A percentile compares a stretch with the other conserved stretches of the same genome.
These are phyloP conservation scores for Arthroderma sp. DNA, from an alignment of 2,329 filamentous ascomycete species.

Conservation along the genomic window DNA sequence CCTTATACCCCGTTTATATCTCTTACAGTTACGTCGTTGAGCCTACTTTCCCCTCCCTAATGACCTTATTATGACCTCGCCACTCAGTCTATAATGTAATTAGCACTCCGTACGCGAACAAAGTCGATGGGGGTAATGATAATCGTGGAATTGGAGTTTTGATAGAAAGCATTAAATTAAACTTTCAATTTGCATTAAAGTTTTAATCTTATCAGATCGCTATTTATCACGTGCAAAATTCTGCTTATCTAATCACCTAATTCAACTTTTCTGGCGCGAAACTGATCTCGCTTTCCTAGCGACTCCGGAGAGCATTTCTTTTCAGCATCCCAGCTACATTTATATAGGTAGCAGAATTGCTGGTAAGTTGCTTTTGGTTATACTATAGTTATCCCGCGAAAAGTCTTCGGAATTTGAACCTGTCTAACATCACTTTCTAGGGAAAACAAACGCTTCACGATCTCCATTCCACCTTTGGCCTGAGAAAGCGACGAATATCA, in stretches of 20 bases:
- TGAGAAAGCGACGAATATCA: neutral
- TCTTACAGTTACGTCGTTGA: neutral
- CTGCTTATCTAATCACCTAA: neutral
- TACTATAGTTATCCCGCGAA: constrained; percentile 28
- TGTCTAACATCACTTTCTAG: neutral
- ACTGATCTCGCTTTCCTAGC: neutral
- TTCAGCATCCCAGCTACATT: neutral
- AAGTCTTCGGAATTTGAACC: constrained; percentile 9
- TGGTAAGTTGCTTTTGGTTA: neutral
- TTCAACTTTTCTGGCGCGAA: neutral
- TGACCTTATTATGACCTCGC: neutral
- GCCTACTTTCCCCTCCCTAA: neutral
- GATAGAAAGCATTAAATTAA: too few species aligned
- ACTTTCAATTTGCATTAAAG: neutral
- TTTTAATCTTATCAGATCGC: constrained; percentile 1
- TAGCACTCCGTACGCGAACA: neutral
- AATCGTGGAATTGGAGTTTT: neutral
- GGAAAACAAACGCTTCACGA: neutral
- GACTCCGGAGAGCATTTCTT: neutral
- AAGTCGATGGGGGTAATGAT: neutral
- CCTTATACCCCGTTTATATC: neutral
- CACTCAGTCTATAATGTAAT: constrained; percentile 1
- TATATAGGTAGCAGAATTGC: neutral
- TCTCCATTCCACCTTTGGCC: neutral
- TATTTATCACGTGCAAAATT: neutral